Evolutionary conservation across 2,329 filamentous ascomycete species (phyloP).

Genomic region (Penicillium verrucosum): DNA sequence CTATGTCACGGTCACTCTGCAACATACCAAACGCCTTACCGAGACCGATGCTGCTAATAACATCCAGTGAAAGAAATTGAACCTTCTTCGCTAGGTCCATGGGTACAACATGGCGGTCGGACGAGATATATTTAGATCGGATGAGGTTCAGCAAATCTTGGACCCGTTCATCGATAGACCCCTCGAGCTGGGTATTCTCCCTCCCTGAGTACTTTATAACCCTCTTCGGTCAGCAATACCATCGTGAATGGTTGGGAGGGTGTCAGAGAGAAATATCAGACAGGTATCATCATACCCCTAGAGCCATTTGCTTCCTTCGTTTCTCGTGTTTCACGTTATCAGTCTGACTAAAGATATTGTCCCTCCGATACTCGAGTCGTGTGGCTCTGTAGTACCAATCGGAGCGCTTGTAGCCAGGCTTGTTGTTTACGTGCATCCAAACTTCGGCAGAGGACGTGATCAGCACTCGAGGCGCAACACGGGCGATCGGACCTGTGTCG

Average conservation of each 20-base stretch:
- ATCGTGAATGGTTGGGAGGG: not conserved
- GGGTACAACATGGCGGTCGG: conserved; percentile 23
- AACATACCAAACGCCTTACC: conserved; percentile 50
- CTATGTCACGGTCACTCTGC: conserved; percentile 43
- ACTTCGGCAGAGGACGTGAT: conserved; percentile 19
- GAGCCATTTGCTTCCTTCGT: conserved; percentile 22
- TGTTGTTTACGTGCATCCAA: conserved; percentile 21
- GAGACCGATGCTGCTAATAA: conserved; percentile 54
- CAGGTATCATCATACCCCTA: conserved; percentile 16
- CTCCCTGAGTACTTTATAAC: conserved; percentile 49
- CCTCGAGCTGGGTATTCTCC: conserved; percentile 53
- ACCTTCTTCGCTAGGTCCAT: conserved; percentile 50
- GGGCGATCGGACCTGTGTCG: conserved; percentile 15
- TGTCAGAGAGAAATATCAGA: not conserved
- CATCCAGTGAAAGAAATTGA: conserved; percentile 56
- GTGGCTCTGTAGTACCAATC: conserved; percentile 17
- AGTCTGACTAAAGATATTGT: conserved; percentile 20
- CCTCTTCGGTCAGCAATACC: not conserved
- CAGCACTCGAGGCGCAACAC: conserved; percentile 15
- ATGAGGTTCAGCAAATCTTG: conserved; percentile 49
- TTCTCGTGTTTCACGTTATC: conserved; percentile 14
- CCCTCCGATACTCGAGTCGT: conserved; percentile 16
- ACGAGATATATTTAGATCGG: conserved; percentile 45
- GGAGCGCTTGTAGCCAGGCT: conserved; percentile 18
- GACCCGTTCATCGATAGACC: conserved; percentile 49